These are phyloP conservation scores for Nannizziopsis arthrosporioides DNA, from an alignment of 2,329 filamentous ascomycete genomes.

Conservation along the genomic window DNA sequence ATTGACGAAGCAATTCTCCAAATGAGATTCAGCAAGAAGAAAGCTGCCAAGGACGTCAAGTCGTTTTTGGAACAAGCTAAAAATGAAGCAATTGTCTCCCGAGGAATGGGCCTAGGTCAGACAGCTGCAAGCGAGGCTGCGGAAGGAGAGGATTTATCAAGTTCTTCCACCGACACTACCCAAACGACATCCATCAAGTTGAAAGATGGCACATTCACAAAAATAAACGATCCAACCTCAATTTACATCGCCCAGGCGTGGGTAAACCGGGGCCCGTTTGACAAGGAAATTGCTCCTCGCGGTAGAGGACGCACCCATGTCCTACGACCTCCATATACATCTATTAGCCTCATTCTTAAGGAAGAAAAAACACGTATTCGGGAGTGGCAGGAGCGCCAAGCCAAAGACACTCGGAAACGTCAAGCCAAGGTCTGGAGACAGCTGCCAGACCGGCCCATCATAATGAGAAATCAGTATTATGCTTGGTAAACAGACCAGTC, in stretches of 20 bases:
- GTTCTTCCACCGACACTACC: slow-evolving; percentile 1
- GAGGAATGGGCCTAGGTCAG: slow-evolving; percentile 66
- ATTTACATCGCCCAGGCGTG: slow-evolving; percentile 90
- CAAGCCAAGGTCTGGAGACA: slow-evolving; percentile 75
- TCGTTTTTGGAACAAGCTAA: slow-evolving; percentile 70
- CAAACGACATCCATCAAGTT: slow-evolving; percentile 4
- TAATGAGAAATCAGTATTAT: slow-evolving; percentile 78
- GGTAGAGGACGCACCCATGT: slow-evolving; percentile 61
- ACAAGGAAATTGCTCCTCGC: slow-evolving; percentile 54
- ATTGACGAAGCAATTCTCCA: slow-evolving; percentile 86
- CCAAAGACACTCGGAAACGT: slow-evolving; percentile 62
- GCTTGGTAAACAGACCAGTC: slow-evolving; percentile 53
- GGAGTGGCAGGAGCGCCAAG: slow-evolving; percentile 63
- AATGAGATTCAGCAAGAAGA: slow-evolving; percentile 94
- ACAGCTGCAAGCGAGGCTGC: not conserved
- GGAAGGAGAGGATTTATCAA: slow-evolving; percentile 10
- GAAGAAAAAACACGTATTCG: slow-evolving; percentile 85
- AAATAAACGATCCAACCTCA: slow-evolving; percentile 60
- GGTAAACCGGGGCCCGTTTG: slow-evolving; percentile 66
- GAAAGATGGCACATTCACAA: slow-evolving; percentile 62
- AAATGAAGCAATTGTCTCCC: slow-evolving; percentile 64
- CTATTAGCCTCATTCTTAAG: slow-evolving; percentile 70
- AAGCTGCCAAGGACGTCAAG: slow-evolving; percentile 67
- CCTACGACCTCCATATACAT: slow-evolving; percentile 61
- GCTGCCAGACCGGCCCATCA: slow-evolving; percentile 73